These are phyloP conservation scores for Didymosphaeria variabile DNA, from an alignment of 2,329 filamentous ascomycete species.

Conservation along the genomic window DNA sequence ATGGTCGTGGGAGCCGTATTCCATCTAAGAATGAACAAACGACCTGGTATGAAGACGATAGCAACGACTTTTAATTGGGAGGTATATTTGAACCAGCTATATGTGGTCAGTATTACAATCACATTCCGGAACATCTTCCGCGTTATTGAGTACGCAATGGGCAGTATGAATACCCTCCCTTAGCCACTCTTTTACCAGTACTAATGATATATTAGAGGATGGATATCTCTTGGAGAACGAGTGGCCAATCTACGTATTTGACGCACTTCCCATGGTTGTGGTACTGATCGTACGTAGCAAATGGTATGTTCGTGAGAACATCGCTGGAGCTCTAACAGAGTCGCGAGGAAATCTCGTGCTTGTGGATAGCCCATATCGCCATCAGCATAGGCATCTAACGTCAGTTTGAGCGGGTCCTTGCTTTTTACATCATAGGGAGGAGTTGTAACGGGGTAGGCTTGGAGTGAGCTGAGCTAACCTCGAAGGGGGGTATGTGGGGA, in stretches of 20 bases:
- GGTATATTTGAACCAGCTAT: conserved; percentile 41
- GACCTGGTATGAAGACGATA: conserved; percentile 15
- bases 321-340: too few species aligned
- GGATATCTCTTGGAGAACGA: conserved; percentile 14
- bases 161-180: conserved; percentile 7
- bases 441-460: too few species aligned
- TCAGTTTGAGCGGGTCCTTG: too few species aligned
- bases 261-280: conserved; percentile 15
- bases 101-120: conserved; percentile 51
- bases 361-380: too few species aligned
- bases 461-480: too few species aligned
- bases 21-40: conserved; percentile 48
- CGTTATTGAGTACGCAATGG: conserved; percentile 53
- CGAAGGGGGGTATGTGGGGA: too few species aligned
- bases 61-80: conserved; percentile 30
- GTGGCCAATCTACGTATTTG: conserved; percentile 21
- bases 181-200: background rate
- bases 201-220: conserved; percentile 12
- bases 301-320: too few species aligned
- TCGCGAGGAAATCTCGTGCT: too few species aligned
- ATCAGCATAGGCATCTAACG: too few species aligned
- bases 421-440: too few species aligned
- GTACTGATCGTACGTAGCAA: conserved; percentile 7
- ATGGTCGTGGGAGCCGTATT: conserved; percentile 57
- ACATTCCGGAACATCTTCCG: conserved; percentile 56